These are phyloP conservation scores for Yarrowia galli DNA, from an alignment of 1,139 yeast species.

Conservation along the genomic window DNA sequence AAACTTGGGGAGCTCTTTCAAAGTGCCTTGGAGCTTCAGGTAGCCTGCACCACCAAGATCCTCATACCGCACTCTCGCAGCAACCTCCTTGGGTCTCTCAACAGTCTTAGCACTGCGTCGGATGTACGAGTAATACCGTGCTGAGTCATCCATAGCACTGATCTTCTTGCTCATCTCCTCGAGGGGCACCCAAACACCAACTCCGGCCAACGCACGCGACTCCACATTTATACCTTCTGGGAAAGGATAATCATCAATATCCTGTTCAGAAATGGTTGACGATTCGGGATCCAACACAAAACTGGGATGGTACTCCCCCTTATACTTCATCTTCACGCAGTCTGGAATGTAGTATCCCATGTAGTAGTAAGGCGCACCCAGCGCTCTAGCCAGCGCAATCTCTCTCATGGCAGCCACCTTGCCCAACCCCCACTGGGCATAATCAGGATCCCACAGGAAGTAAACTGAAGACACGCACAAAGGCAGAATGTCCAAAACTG, in stretches of 20 bases:
- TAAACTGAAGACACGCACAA: constrained; percentile 82
- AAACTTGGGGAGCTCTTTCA: constrained; percentile 6
- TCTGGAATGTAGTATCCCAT: constrained; percentile 78
- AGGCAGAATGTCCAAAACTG: constrained; percentile 80
- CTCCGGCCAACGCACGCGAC: constrained; percentile 5
- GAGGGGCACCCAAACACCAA: constrained; percentile 23
- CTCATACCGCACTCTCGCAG: constrained; percentile 14
- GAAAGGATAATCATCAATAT: constrained; percentile 3
- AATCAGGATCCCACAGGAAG: constrained; percentile 88
- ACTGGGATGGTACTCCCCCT: constrained; percentile 62
- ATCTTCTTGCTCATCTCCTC: constrained; percentile 15
- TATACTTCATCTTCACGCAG: constrained; percentile 84
- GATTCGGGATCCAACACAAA: constrained; percentile 51
- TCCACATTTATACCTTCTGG: constrained; percentile 16
- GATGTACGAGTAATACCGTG: constrained; percentile 7
- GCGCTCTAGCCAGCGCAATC: constrained; percentile 56
- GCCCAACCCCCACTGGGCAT: constrained; percentile 73
- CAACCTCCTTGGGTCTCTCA: constrained; percentile 40
- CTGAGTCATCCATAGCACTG: constrained; percentile 4
- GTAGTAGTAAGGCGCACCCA: constrained; percentile 61
- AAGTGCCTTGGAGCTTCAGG: not conserved
- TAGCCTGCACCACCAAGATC: constrained; percentile 12
- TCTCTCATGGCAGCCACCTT: constrained; percentile 80
- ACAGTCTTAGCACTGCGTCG: constrained; percentile 39
- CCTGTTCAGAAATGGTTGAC: not conserved